Evolutionary conservation across 306 rosid species (phyloP), one percentile per base, ranked within the genome.

Genomic region (Oemleria cerasiformis): DNA sequence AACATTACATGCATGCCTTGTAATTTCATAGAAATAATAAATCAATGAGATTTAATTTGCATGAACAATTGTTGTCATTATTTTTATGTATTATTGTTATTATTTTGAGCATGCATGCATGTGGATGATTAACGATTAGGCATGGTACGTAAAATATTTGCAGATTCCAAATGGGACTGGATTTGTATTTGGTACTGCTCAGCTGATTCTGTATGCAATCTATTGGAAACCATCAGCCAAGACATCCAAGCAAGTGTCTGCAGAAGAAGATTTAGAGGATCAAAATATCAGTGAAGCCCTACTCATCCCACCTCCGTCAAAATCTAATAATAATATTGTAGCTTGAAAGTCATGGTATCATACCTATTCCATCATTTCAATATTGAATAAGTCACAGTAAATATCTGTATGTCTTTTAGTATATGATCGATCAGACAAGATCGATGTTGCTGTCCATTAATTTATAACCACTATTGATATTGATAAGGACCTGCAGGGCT

Each of bases 121-220:
- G n/a, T n/a, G n/a, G n/a, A n/a, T n/a, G n/a, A n/a, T n/a, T n/a
- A n/a, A n/a, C 2, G 30, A 25, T 25, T 25, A 25, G 30, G 30
- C 30, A 25, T 25, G 30, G 30, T 25, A 25, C n/a, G 5, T 56
- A 39, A 57, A 57, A 8, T 40, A 25, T 67, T 25, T 70, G 70
- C 69, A 78, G 81, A 36, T 78, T 58, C 81, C 81, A 78, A 78
- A 78, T 59, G 81, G 81, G 64, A 65, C 49, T 48, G 81, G 81
- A 48, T 78, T 78, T 66, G 49, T 78, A 16, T 73, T 78, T 17
- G 81, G 81, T 57, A 13, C 57, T 47, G 61, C 71, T 23, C 81
- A 78, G 69, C 81, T 78, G 43, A 66, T 78, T 65, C 81, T 78
- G 49, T 78, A 78, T 44, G 71, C 59, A 14, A 71, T 77, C 11